Evolutionary conservation across 257 asterid genomes (phyloP), one percentile per base, ranked within the genome.

Genomic region (Solanum chilense): DNA sequence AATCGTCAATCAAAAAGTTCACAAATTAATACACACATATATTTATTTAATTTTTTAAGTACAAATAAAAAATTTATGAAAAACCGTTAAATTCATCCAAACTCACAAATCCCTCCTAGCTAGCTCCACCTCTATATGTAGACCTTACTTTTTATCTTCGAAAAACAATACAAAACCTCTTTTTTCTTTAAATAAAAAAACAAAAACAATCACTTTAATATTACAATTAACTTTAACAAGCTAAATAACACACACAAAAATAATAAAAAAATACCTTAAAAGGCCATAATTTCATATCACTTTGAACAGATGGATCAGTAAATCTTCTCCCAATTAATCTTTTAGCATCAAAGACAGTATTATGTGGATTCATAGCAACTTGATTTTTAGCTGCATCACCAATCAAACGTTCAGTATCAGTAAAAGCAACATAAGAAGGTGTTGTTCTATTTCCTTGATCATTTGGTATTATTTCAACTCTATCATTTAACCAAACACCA

Each of bases 371-470:
- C 91, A 91, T 90, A 1, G 96, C 94, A 5, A 90, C 96, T 87
- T 93, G 96, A 42, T 93, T 93, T 25, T 90, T 91, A 11, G 95
- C 94, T 6, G 95, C 93, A 81, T 93, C 95, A 41, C 95, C 95
- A 80, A 92, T 81, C 7, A 92, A 86, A 4, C 95, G 92, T 85
- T 91, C 95, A 23, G 93, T 92, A 77, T 93, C 96, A 64, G 96
- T 92, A 90, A 93, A 93, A 2, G 94, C 96, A 18, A 93, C 94
- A 83, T 92, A 92, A 9, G 96, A 93, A 2, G 94, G 95, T n/a
- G 94, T 93, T 20, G 95, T 93, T 11, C 94, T 68, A 86, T 93
- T 93, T 85, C 95, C 95, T 60, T 93, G 95, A 62, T 93, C 94
- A 82, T 92, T 93, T 1, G 95, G 94, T 73, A 93, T 91, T 86